Evolutionary conservation across 805 yeast genomes (phyloP), one percentile per base, ranked within the genome.

Genomic region (Wickerhamiella lipophila): DNA sequence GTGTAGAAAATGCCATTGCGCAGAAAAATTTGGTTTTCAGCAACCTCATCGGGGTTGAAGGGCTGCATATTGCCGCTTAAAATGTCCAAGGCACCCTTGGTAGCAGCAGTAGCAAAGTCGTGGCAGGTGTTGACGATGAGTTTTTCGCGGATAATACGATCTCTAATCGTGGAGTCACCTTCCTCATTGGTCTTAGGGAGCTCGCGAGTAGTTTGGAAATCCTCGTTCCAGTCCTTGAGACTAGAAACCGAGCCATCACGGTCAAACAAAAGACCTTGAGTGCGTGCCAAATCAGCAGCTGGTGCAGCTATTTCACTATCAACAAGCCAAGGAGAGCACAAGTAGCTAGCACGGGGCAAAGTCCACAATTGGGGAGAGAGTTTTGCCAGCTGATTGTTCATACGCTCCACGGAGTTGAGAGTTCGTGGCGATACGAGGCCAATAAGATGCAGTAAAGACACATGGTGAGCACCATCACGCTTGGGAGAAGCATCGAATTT

Each of bases 1-100:
- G 95, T 83, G 68, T 83, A 89, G 65, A 89, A 88, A 41, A 92
- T 82, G 49, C 89, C 89, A 60, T 85, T 82, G 58, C 82, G 74
- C 52, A 88, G 71, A 66, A 64, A 89, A 45, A 88, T 80, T 54
- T 76, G 83, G 50, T 77, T 72, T 21, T 71, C 72, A 13, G 68
- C 65, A 3, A 73, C 72, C 47, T 85, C 92, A 48, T 71, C 74
- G n/a, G 94, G 87, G 63, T 88, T 85, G 74, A 88, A 71, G 15
- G 97, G 79, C 8, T 74, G 58, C 46, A 86, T 60, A 56, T 83
- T 83, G 41, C 89, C 94, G 54, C 77, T 74, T 46, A 82, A 72
- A 38, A 89, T 77, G 26, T 79, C 74, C 56, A 82, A 68, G 12
- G 96, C 95, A 44, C 95, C 92, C 56, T 76, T 75, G 18, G 81